Evolutionary conservation across 2,329 filamentous ascomycete species (phyloP), one percentile per base, ranked within the genome.

Genomic region (Lecanosticta acicola): DNA sequence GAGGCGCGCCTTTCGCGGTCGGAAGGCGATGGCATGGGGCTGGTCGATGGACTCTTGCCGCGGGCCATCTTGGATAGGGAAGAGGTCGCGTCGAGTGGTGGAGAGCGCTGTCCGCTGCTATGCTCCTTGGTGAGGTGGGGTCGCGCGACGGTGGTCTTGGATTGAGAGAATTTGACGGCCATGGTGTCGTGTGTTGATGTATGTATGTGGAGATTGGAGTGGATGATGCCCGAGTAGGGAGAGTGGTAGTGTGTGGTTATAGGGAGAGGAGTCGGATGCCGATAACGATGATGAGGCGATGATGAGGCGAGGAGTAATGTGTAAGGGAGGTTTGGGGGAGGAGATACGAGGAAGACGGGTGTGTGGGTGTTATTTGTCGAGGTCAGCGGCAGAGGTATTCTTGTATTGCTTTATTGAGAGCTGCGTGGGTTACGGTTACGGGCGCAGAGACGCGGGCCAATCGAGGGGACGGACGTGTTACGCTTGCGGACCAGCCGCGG

Each of bases 121-220:
- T 60, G 55, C 41, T 58, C 54, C 20, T 59, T 51, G 49, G 57
- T 61, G 34, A 63, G 51, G 26, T 57, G 57, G 18, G 60, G 60
- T 21, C 54, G 58, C 14, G 52, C 55, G 32, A 59, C 48, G 35
- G 49, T 58, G 21, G 53, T 54, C 33, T 58, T 60, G 10, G 57
- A 55, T 41, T 53, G 53, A 32, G 44, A 55, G 48, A 59, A 49
- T 20, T 55, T 57, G 47, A 49, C 48, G 24, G 53, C 50, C 52
- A 55, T 55, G 24, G 16, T 46, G 24, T 5, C 11, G 24, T 29
- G 5, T 29, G 24, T 29, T 29, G 35, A n/a, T n/a, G n/a, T n/a
- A n/a, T n/a, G n/a, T n/a, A n/a, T 11, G 19, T 38, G 14, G 45
- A 32, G 9, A 11, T 36, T 16, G 29, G 14, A 33, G n/a, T 43